phyloP scores from a whole-genome alignment of 2,329 filamentous ascomycete genomes.

The Calonectria henricotiae region DNA sequence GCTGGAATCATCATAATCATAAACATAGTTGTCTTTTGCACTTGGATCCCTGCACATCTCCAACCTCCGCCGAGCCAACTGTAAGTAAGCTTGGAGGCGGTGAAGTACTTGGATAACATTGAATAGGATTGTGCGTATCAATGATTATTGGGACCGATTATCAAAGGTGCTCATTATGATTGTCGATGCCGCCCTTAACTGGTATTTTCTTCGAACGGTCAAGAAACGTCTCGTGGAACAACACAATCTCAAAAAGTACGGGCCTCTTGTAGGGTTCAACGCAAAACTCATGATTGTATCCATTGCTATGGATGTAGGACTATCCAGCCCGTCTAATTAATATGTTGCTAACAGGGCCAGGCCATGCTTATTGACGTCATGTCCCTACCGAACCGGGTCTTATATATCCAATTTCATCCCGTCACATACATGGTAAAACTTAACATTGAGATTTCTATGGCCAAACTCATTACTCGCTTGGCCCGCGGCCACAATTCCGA shows the following conservation, averaged over 20 bases:
- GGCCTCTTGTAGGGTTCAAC: constrained; percentile 67
- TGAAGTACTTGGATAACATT: not conserved
- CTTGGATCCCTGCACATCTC: constrained; percentile 68
- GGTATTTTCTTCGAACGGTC: constrained; percentile 67
- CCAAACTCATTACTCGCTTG: constrained; percentile 62
- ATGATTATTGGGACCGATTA: constrained; percentile 68
- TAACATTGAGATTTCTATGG: constrained; percentile 59
- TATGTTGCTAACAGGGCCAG: not conserved
- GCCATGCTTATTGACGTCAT: constrained; percentile 56
- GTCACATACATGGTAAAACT: constrained; percentile 70
- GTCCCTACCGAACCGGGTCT: constrained; percentile 55
- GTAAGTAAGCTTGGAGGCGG: constrained; percentile 43
- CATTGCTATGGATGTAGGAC: constrained; percentile 65
- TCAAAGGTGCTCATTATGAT: constrained; percentile 69
- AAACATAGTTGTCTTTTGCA: constrained; percentile 69
- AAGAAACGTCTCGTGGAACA: constrained; percentile 65
- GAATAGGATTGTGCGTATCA: constrained; percentile 60
- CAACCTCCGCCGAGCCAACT: constrained; percentile 58
- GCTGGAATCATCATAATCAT: constrained; percentile 64
- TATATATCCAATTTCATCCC: constrained; percentile 69
- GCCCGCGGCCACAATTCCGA: not conserved
- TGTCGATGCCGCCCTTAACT: constrained; percentile 68
- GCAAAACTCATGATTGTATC: constrained; percentile 67
- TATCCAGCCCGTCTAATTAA: no score
- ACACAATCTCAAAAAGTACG: constrained; percentile 67